Conservation (phyloP, 352 stramenopile genomes). For the Phytophthora idaei region DNA sequence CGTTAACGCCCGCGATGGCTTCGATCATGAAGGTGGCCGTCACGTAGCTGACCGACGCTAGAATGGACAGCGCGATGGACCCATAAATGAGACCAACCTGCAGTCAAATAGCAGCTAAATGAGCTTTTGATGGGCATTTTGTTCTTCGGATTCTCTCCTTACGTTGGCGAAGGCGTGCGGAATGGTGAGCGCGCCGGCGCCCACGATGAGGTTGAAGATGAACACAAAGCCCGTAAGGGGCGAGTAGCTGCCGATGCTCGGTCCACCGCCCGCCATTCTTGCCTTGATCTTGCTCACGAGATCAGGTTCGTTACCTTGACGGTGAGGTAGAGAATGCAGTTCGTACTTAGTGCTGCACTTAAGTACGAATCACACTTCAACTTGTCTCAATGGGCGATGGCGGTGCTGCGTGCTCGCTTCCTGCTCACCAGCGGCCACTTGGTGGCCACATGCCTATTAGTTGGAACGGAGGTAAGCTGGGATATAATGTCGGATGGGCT, state of each 20-base stretch:
- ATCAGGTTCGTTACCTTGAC: slow-evolving; percentile 6
- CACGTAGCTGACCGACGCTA: slow-evolving; percentile 79
- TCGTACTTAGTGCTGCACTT: slow-evolving; percentile 22
- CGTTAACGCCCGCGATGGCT: slow-evolving; percentile 81
- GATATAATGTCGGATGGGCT: background rate
- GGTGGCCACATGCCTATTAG: slow-evolving; percentile 52
- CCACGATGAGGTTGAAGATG: slow-evolving; percentile 92
- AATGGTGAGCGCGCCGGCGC: slow-evolving; percentile 85
- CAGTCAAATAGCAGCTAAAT: slow-evolving; percentile 4
- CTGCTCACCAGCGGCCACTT: slow-evolving; percentile 65
- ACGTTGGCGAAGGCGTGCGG: slow-evolving; percentile 86
- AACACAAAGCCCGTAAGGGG: slow-evolving; percentile 90
- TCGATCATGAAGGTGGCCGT: slow-evolving; percentile 89
- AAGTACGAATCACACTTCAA: slow-evolving; percentile 28
- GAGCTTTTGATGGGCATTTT: background rate
- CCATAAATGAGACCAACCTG: slow-evolving; percentile 82
- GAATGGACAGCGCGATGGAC: slow-evolving; percentile 52
- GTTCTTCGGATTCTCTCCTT: background rate
- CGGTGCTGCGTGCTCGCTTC: slow-evolving; percentile 50
- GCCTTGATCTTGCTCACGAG: slow-evolving; percentile 3
- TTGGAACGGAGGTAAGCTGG: slow-evolving; percentile 13
- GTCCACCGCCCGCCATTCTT: slow-evolving; percentile 58
- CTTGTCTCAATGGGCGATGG: slow-evolving; percentile 19
- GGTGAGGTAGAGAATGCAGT: slow-evolving; percentile 8
- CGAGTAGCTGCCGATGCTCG: slow-evolving; percentile 76